Evolutionary conservation across 345 rosid species (phyloP).

Genomic region (Leavenworthia alabamica): DNA sequence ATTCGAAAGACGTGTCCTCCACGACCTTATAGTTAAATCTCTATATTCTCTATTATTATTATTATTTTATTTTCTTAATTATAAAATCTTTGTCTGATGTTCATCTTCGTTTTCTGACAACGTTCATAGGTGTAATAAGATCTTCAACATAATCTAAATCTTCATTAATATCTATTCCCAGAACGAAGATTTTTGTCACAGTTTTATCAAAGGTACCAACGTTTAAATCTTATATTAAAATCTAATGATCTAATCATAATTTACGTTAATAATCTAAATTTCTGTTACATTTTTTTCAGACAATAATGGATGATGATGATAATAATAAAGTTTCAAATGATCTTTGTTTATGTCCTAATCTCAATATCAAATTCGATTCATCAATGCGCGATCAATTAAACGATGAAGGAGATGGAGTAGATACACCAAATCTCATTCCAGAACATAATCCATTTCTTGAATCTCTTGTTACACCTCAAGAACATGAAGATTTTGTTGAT

Average conservation of each 20-base stretch:
- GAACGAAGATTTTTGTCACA: neutral
- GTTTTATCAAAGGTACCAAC: slow-evolving; percentile 16
- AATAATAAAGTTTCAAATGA: slow-evolving; percentile 24
- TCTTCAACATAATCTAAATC: neutral
- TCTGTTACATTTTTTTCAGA: neutral
- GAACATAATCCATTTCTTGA: slow-evolving; percentile 22
- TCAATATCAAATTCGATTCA: slow-evolving; percentile 19
- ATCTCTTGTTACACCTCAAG: neutral
- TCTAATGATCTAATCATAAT: neutral
- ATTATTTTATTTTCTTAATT: neutral
- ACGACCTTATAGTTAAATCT: no score
- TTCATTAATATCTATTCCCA: neutral
- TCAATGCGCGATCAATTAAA: slow-evolving; percentile 18
- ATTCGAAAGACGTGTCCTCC: slow-evolving; percentile 23
- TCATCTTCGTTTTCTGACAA: no score
- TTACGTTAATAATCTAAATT: neutral
- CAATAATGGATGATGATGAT: slow-evolving; percentile 22
- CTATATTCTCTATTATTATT: no score
- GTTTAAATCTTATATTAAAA: neutral
- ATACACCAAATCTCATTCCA: slow-evolving; percentile 6
- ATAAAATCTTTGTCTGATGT: slow-evolving; percentile 12
- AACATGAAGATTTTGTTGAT: neutral
- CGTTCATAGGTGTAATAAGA: neutral
- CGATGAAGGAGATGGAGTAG: slow-evolving; percentile 9
- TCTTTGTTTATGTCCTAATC: slow-evolving; percentile 9